phyloP scores from a whole-genome alignment of 106 monocot genomes.

The Acanthochlamys bracteata region DNA sequence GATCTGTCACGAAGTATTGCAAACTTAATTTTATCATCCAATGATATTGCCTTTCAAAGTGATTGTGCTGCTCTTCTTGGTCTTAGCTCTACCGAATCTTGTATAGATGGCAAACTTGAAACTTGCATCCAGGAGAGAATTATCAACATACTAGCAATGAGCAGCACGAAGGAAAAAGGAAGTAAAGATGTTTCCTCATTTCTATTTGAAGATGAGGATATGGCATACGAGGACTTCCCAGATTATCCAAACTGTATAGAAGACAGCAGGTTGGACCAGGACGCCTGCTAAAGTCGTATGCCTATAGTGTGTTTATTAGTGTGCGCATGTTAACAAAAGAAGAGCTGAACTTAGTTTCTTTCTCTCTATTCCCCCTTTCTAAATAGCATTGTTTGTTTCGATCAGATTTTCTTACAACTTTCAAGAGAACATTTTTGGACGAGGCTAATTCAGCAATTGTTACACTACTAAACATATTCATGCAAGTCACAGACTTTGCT shows the following conservation, averaged over 20 bases:
- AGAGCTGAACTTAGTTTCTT: no score
- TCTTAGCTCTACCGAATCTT: conserved; percentile 22
- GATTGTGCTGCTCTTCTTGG: conserved; percentile 58
- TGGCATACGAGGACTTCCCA: conserved; percentile 5
- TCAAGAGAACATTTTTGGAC: no score
- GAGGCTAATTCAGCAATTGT: no score
- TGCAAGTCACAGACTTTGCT: no score
- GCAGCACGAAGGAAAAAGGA: conserved; percentile 27
- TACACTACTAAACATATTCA: no score
- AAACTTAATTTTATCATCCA: conserved; percentile 52
- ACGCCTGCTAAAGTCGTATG: no score
- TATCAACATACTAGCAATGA: conserved; percentile 28
- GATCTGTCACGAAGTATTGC: conserved; percentile 60
- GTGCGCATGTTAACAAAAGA: no score
- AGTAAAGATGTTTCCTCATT: conserved; percentile 10
- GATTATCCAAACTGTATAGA: background rate
- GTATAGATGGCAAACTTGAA: conserved; percentile 21
- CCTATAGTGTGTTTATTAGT: no score
- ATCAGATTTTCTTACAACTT: no score
- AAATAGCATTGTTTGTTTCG: no score
- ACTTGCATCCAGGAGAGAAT: conserved; percentile 58
- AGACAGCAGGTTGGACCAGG: background rate
- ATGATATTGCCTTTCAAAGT: conserved; percentile 42
- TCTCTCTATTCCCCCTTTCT: no score
- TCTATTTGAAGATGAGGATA: conserved; percentile 49